phyloP scores from a whole-genome alignment of 768 basidiomycete genomes.

The Collybiopsis confluens region DNA sequence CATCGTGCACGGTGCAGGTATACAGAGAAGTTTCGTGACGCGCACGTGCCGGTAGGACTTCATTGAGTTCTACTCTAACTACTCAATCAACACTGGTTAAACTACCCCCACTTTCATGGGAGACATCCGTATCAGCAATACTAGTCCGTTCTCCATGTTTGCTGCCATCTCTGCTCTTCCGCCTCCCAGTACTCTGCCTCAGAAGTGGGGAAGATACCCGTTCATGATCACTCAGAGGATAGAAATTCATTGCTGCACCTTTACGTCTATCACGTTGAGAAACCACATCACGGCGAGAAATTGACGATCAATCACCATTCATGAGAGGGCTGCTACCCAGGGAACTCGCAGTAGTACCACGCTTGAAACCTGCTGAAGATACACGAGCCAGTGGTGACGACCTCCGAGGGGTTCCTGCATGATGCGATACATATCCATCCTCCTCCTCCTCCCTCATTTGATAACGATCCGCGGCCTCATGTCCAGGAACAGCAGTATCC shows the following conservation, averaged over 20 bases:
- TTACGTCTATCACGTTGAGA: constrained; percentile 11
- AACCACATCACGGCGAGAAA: constrained; percentile 10
- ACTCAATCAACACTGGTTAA: constrained; percentile 9
- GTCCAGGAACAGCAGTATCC: constrained; percentile 3
- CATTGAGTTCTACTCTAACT: no score
- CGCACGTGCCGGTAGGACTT: no score
- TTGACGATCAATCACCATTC: constrained; percentile 46
- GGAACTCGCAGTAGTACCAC: constrained; percentile 21
- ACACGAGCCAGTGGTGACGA: constrained; percentile 11
- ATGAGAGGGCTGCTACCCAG: constrained; percentile 30
- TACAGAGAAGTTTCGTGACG: neutral
- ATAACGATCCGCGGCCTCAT: constrained; percentile 20
- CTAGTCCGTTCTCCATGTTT: constrained; percentile 1
- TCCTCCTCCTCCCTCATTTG: constrained; percentile 14
- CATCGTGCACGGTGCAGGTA: constrained; percentile 27
- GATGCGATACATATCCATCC: neutral
- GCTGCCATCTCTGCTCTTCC: neutral
- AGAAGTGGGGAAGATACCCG: neutral
- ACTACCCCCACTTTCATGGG: constrained; percentile 3
- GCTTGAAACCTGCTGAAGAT: constrained; percentile 26
- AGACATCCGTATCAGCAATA: constrained; percentile 6
- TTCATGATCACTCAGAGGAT: neutral
- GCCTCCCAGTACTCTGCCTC: neutral
- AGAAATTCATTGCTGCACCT: constrained; percentile 6
- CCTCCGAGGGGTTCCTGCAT: constrained; percentile 13